Conservation (phyloP, 2,329 filamentous ascomycete species). For the Ascochyta koolunga region DNA sequence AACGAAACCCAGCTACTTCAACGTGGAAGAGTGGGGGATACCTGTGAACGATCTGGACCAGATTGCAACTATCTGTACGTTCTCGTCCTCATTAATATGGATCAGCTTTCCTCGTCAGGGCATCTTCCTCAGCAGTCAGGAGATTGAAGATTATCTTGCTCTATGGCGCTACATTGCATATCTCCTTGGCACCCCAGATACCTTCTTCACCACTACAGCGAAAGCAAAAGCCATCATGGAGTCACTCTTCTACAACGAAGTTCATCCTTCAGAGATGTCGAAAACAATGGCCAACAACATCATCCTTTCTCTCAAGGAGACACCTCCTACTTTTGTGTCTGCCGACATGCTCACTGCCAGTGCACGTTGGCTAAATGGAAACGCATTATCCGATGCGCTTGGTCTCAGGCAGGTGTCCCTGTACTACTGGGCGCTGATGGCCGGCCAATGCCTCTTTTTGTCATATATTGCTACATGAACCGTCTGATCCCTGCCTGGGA, state of each 20-base stretch:
- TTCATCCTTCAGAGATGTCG: slow-evolving; percentile 68
- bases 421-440: slow-evolving; percentile 66
- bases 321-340: slow-evolving; percentile 69
- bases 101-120: slow-evolving; percentile 74
- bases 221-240: slow-evolving; percentile 70
- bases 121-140: slow-evolving; percentile 66
- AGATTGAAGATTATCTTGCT: slow-evolving; percentile 73
- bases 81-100: slow-evolving; percentile 72
- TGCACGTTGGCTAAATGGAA: slow-evolving; percentile 73
- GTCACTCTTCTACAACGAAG: slow-evolving; percentile 68
- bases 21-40: slow-evolving; percentile 63
- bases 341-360: slow-evolving; percentile 71
- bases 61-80: slow-evolving; percentile 73
- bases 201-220: slow-evolving; percentile 61
- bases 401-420: slow-evolving; percentile 62
- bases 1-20: slow-evolving; percentile 67
- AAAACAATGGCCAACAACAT: slow-evolving; percentile 75
- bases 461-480: slow-evolving; percentile 60
- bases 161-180: slow-evolving; percentile 78
- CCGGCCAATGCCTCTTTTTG: slow-evolving; percentile 71
- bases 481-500: slow-evolving; percentile 58
- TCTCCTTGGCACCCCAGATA: slow-evolving; percentile 71
- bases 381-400: slow-evolving; percentile 64
- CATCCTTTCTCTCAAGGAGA: slow-evolving; percentile 69
- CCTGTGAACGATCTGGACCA: slow-evolving; percentile 79